Evolutionary conservation across 2,329 filamentous ascomycete genomes (phyloP), one percentile per base, ranked within the genome.

Genomic region (Stromatinia cepivora): DNA sequence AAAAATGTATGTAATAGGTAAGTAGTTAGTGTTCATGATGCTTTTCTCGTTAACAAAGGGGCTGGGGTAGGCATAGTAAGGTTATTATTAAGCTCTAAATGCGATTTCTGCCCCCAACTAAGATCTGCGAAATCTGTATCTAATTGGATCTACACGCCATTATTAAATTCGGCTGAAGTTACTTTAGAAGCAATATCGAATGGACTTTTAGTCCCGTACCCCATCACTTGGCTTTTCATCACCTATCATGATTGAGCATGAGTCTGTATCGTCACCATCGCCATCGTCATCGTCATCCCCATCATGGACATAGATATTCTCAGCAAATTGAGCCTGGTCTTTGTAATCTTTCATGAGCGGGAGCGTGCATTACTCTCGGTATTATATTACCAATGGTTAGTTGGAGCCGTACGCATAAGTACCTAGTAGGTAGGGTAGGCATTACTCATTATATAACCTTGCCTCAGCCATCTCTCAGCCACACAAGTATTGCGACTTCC

Each of bases 31-130:
- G 3, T 36, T 62, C 20, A 13, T 22, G 31, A 61, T 34, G 10
- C 17, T 34, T 62, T 50, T 36, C 25, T 63, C 45, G 45, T 63
- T 63, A 63, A 63, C 48, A 62, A 63, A 22, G 59, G 59, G 59
- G 59, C 31, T 63, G 59, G 59, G 59, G 17, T 48, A 1, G 22
- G 56, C 8, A 28, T 22, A 61, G 13, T 56, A 31, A 61, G 28
- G 22, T 34, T 46, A 31, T 31, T 28, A 34, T 46, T 31, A 61
- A 46, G 58, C 58, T 61, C 58, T 46, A 34, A 46, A 31, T 25
- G 9, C 59, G 59, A 31, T 22, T 56, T 56, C 54, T 63, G 42
- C 31, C 59, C 20, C 59, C 20, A 45, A n/a, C 56, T 42, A 59
- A 59, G 36, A 59, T 59, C 56, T 45, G 56, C 11, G 20, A 59